phyloP scores from a whole-genome alignment of 352 stramenopile species.

The Globisporangium abappressorium region DNA sequence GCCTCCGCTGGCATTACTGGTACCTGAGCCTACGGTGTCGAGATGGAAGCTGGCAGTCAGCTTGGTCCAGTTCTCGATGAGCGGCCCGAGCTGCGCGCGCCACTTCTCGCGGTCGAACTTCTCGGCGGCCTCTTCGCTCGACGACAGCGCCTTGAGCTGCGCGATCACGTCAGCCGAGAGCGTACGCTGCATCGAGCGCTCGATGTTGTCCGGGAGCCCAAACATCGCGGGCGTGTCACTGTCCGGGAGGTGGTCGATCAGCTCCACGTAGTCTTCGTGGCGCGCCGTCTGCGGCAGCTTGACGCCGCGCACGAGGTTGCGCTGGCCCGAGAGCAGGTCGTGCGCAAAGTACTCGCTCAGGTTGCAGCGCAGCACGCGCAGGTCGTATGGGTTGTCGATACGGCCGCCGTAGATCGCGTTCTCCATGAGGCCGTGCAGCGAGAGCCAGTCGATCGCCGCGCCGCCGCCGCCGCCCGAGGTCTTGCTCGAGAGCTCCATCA shows the following conservation, averaged over 20 bases:
- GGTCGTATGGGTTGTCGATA: conserved; percentile 92
- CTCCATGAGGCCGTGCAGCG: conserved; percentile 94
- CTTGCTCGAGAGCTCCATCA: conserved; percentile 82
- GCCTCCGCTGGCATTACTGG: too few relatives aligned
- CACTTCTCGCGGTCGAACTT: conserved; percentile 93
- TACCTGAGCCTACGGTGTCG: conserved; percentile 17
- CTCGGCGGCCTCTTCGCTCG: conserved; percentile 46
- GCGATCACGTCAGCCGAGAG: conserved; percentile 79
- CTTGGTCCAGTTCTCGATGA: conserved; percentile 90
- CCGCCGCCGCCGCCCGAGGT: conserved; percentile 17
- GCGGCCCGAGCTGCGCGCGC: conserved; percentile 81
- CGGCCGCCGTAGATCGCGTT: conserved; percentile 95
- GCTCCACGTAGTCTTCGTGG: conserved; percentile 62
- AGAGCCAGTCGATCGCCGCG: conserved; percentile 81
- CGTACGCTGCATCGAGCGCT: conserved; percentile 91
- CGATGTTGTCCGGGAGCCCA: conserved; percentile 93
- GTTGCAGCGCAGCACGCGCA: conserved; percentile 88
- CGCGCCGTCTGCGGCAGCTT: conserved; percentile 67
- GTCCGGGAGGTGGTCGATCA: conserved; percentile 77
- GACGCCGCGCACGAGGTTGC: conserved; percentile 53
- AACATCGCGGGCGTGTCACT: conserved; percentile 84
- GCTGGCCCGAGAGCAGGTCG: conserved; percentile 70
- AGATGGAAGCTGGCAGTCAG: conserved; percentile 62
- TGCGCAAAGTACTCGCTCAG: conserved; percentile 84
- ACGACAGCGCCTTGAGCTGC: conserved; percentile 83